Evolutionary conservation across 208 protist genomes (phyloP).

Genomic region (Baffinella frigidus): DNA sequence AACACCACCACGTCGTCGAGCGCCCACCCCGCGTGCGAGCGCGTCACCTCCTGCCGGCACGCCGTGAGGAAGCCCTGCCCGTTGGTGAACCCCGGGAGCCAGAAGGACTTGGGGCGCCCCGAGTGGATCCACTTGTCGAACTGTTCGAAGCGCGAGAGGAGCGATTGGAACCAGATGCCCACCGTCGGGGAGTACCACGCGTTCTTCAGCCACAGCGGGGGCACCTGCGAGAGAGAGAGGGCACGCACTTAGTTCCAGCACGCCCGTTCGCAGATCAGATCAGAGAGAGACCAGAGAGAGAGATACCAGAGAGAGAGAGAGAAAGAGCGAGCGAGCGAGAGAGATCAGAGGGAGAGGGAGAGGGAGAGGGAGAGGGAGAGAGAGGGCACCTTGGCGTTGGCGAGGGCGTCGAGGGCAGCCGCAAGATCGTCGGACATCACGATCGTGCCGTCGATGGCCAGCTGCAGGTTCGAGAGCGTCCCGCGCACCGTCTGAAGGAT

Average conservation of each 20-base stretch:
- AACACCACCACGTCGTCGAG: slow-evolving; percentile 91
- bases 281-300: too few species aligned
- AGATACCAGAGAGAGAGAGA: slow-evolving; percentile 91
- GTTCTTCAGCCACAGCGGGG: slow-evolving; percentile 85
- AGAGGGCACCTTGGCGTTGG: slow-evolving; percentile 91
- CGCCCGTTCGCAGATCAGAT: too few species aligned
- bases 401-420: slow-evolving; percentile 90
- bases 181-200: slow-evolving; percentile 87
- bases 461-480: slow-evolving; percentile 88
- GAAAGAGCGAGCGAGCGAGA: too few species aligned
- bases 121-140: slow-evolving; percentile 85
- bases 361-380: too few species aligned
- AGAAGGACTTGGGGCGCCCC: slow-evolving; percentile 89
- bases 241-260: too few species aligned
- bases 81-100: slow-evolving; percentile 98
- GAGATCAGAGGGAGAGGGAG: too few species aligned
- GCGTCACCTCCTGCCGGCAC: slow-evolving; percentile 90
- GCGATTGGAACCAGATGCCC: slow-evolving; percentile 92
- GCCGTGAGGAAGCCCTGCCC: slow-evolving; percentile 95
- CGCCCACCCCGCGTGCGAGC: slow-evolving; percentile 82
- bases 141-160: slow-evolving; percentile 90
- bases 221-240: slow-evolving; percentile 93
- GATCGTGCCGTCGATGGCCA: slow-evolving; percentile 94
- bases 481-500: slow-evolving; percentile 69
- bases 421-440: slow-evolving; percentile 92